These are phyloP conservation scores for Achlya hypogyna DNA, from an alignment of 352 stramenopile genomes.

Conservation along the genomic window DNA sequence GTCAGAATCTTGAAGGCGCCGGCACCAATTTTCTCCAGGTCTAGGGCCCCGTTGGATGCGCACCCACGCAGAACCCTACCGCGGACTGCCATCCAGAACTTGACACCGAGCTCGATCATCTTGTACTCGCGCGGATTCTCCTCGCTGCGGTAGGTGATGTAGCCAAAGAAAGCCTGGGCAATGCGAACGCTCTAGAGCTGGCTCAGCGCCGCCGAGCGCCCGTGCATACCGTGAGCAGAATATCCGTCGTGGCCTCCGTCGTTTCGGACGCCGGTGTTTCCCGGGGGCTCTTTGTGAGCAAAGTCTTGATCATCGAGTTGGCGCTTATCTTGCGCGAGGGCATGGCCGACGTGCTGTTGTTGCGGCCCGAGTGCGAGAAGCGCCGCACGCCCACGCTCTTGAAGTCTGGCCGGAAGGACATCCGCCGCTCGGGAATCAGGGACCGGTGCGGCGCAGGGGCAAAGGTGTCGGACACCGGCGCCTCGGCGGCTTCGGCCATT, in stretches of 20 bases:
- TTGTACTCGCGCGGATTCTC: background rate
- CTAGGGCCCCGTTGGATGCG: background rate
- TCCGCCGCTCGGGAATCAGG: background rate
- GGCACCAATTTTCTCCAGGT: background rate
- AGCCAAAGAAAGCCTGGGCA: conserved; percentile 8
- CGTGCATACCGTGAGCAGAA: conserved; percentile 4
- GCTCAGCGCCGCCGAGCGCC: no score
- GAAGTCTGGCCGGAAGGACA: no score
- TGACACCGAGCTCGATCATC: conserved; percentile 6
- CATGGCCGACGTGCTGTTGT: background rate
- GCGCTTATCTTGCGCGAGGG: background rate
- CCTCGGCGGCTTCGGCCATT: no score
- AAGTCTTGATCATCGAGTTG: background rate
- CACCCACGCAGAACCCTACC: background rate
- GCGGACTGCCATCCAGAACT: conserved; percentile 7
- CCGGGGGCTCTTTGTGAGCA: background rate
- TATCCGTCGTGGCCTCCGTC: background rate
- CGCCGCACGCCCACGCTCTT: no score
- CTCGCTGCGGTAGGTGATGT: background rate
- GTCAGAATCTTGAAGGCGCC: background rate
- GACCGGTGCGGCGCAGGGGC: background rate
- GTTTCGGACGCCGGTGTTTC: background rate
- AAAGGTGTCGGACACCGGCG: background rate
- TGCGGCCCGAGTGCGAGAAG: no score
- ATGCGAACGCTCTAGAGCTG: background rate